Conservation (phyloP, 2,329 filamentous ascomycete genomes). For the Coniochaeta hoffmannii region DNA sequence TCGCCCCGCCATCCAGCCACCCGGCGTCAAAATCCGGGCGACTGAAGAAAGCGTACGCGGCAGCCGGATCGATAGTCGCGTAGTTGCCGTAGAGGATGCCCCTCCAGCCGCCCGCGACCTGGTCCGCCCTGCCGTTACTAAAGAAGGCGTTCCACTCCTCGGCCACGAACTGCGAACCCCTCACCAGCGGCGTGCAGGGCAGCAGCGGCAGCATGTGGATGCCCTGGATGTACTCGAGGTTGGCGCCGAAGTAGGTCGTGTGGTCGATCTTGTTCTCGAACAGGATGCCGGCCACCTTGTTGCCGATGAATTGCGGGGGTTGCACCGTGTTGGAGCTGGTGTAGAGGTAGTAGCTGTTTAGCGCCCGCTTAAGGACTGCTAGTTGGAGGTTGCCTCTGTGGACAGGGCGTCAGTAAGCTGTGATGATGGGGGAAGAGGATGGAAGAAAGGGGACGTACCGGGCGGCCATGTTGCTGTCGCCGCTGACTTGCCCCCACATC, state of each 20-base stretch:
- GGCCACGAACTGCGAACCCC: constrained; percentile 61
- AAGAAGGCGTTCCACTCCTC: constrained; percentile 85
- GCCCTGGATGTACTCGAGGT: constrained; percentile 64
- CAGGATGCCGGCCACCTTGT: constrained; percentile 64
- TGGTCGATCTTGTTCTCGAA: constrained; percentile 97
- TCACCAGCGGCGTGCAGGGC: constrained; percentile 59
- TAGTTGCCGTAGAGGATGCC: constrained; percentile 79
- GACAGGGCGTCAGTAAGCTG: not conserved
- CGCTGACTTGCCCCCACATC: constrained; percentile 80
- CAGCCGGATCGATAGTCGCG: constrained; percentile 64
- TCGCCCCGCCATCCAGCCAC: constrained; percentile 77
- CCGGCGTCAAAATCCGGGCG: constrained; percentile 54
- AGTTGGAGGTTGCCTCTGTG: constrained; percentile 72
- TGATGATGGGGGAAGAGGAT: not conserved
- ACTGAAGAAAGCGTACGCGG: constrained; percentile 70
- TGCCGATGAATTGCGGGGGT: constrained; percentile 69
- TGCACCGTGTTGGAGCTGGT: constrained; percentile 59
- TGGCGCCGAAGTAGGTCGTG: constrained; percentile 77
- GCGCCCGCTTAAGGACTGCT: constrained; percentile 63
- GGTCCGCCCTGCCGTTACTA: constrained; percentile 54
- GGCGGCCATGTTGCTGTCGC: constrained; percentile 73
- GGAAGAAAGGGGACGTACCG: constrained; percentile 31
- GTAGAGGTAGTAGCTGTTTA: constrained; percentile 81
- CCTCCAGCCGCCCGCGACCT: constrained; percentile 71
- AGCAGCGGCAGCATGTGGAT: constrained; percentile 80